Evolutionary conservation across 2,329 filamentous ascomycete species (phyloP), one percentile per base, ranked within the genome.

Genomic region (Paracoccidioides lutzii): DNA sequence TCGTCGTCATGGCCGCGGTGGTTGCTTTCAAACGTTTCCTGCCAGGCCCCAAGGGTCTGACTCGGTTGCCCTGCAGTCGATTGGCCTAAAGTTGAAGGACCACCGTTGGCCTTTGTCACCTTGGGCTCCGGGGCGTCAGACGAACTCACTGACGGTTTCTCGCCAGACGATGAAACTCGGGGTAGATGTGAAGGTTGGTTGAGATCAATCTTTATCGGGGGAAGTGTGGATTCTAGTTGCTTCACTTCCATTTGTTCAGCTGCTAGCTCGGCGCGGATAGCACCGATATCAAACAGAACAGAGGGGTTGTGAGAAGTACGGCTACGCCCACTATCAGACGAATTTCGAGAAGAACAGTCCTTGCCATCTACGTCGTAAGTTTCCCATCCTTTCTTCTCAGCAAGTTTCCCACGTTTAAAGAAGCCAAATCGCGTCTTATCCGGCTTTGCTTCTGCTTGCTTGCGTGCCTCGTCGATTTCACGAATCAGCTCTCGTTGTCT

Each of bases 401-500:
- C 77, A 44, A 79, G 72, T 58, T 75, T 95, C 65, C 88, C 90
- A 51, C 87, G 82, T 44, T 85, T 84, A 72, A 96, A 96, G 63
- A 94, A 81, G 40, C 83, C 81, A 64, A 91, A 90, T 44, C 80
- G 73, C 69, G 81, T 78, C 65, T 84, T 83, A 64, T 87, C 83
- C 15, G 83, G 84, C 64, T 93, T 87, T 66, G 82, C 84, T 65
- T 95, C 90, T 3, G 95, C 78, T 64, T 93, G 83, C 66, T 85
- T 90, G 41, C 93, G 82, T 5, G 93, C 93, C 71, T 95, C 90
- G 68, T 97, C 91, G 53, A 98, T 95, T 71, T 98, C 93, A 64
- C 87, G 90, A 67, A 98, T 95, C 44, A 98, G 80, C 71, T 97
- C 91, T 55, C 90, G 81, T 71, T 98, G 93, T 50, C 90, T 80